Conservation (phyloP, 805 yeast genomes). For the Candida peoriensis region DNA sequence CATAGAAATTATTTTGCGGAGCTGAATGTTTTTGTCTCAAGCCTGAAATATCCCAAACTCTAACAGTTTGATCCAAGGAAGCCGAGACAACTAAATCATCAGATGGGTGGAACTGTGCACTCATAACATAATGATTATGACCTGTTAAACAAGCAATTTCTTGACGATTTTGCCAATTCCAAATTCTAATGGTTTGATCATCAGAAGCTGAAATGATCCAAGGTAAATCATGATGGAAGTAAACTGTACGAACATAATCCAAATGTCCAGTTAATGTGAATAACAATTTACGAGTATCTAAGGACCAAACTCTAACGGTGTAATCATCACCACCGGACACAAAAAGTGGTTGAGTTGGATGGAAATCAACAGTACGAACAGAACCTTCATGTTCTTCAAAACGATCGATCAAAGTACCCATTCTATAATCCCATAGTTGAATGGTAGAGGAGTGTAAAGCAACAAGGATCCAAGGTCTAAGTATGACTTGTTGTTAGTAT, state of each 20-base stretch:
- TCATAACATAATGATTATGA: constrained; percentile 97
- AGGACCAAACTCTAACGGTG: constrained; percentile 92
- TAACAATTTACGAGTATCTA: constrained; percentile 83
- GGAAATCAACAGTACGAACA: constrained; percentile 91
- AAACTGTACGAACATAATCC: constrained; percentile 92
- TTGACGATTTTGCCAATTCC: constrained; percentile 99
- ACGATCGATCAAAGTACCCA: constrained; percentile 95
- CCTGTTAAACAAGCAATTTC: constrained; percentile 97
- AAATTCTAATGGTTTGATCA: constrained; percentile 96
- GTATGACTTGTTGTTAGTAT: constrained; percentile 16
- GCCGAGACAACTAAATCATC: constrained; percentile 95
- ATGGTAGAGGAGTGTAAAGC: constrained; percentile 97
- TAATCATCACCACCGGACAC: constrained; percentile 98
- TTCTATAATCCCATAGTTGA: constrained; percentile 98
- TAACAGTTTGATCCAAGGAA: constrained; percentile 95
- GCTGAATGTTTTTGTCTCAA: constrained; percentile 94
- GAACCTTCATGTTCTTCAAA: constrained; percentile 99
- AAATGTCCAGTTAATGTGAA: constrained; percentile 91
- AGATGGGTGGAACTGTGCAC: constrained; percentile 94
- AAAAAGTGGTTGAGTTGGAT: constrained; percentile 96
- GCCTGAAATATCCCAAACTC: constrained; percentile 98
- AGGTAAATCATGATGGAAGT: constrained; percentile 92
- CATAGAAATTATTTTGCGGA: constrained; percentile 45
- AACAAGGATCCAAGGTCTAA: constrained; percentile 91
- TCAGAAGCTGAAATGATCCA: constrained; percentile 96